These are phyloP conservation scores for Cenchrus fungigraminus DNA, from an alignment of 176 grass and related monocot genomes.

Conservation along the genomic window DNA sequence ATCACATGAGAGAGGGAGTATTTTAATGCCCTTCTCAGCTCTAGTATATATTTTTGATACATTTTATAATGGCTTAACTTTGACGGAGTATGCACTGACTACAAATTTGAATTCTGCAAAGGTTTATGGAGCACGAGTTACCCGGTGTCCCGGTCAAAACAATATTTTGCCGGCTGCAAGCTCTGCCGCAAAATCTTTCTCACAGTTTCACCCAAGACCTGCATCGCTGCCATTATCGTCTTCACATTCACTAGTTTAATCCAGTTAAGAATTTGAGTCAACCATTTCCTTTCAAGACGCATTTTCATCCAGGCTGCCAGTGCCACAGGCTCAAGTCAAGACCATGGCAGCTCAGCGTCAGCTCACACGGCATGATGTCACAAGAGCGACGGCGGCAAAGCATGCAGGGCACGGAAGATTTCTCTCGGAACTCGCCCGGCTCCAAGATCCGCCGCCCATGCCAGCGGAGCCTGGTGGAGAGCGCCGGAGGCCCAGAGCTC, in stretches of 20 bases:
- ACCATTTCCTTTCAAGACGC: neutral
- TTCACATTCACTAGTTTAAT: neutral
- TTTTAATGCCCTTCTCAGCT: too few species aligned
- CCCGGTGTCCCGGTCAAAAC: too few species aligned
- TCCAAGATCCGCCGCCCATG: slow-evolving; percentile 45
- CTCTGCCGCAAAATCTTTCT: neutral
- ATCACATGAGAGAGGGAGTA: too few species aligned
- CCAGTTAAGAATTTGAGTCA: neutral
- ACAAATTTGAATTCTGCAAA: too few species aligned
- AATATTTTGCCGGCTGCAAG: too few species aligned
- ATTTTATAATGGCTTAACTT: too few species aligned
- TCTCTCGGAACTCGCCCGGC: slow-evolving; percentile 42
- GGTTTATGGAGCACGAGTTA: too few species aligned
- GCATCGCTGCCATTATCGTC: neutral
- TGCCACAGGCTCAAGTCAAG: neutral
- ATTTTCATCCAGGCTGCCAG: neutral
- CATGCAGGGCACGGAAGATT: slow-evolving; percentile 24
- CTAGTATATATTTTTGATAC: too few species aligned
- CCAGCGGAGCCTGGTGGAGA: neutral
- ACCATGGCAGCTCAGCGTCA: too few species aligned
- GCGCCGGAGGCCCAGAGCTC: neutral
- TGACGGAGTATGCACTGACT: too few species aligned
- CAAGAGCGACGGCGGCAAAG: neutral
- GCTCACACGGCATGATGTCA: slow-evolving; percentile 5
- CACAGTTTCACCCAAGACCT: too few species aligned